Base-by-base conservation (phyloP, 805 yeast genomes). In the Schwanniomyces yamadae region DNA sequence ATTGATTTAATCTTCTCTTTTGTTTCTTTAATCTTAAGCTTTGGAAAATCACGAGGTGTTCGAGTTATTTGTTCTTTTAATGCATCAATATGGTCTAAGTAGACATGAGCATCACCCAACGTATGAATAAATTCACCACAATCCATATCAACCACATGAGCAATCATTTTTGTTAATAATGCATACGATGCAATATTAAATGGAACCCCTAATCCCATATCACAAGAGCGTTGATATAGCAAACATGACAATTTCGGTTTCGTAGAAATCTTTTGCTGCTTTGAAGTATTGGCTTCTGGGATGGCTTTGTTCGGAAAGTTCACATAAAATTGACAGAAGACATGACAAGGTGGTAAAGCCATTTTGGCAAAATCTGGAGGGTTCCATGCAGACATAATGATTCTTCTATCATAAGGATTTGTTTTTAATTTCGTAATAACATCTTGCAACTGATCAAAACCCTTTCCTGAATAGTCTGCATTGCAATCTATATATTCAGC, bases 271-370 rank as follows among this genome's bases (percentile, higher is more conserved):
- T 42, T 49, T 17, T 34, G 34, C 39, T 39, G 49, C 23, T 46
- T 46, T 11, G 31, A 22, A 2, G 44, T 16, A 25, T 34, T 30
- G 3, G 48, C 28, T 4, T 43, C 40, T 11, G 66, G 67, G 34
- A 46, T 23, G n/a, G 46, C 42, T 18, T 66, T 67, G 33, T 63
- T 56, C n/a, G 95, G 91, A 66, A 84, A 85, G 50, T 76, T 84
- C 25, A 93, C 99, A 57, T 85, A 93, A 55, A 93, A 93, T 61
- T 93, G 99, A 37, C 95, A 82, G 55, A 93, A 86, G 16, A 93
- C 95, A 61, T 93, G 99, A 55, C 99, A 93, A 18, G 99, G 99
- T 9, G 99, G 99, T 36, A 93, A 71, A 0, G 99, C 99, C 99
- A 93, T 93, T 44, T 80, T 71, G 34, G 78, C 73, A 55, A 91